Evolutionary conservation across 2,329 filamentous ascomycete species (phyloP), one percentile per base, ranked within the genome.

Genomic region (Neonectria sp.): DNA sequence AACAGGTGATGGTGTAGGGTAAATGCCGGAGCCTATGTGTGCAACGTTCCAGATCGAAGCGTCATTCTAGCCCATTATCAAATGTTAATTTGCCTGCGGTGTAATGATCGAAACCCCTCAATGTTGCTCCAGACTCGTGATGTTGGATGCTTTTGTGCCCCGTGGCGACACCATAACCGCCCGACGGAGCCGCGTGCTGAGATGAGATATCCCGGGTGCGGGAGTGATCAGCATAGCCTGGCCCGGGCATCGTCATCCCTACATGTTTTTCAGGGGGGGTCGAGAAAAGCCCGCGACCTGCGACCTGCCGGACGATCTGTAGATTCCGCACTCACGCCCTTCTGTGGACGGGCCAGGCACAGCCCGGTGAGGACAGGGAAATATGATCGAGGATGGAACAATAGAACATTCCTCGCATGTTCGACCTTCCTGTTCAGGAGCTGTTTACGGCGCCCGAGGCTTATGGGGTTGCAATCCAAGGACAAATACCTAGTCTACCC

Each of bases 281-380:
- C 48, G 43, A 29, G 35, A 51, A 60, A 56, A 55, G 31, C 52
- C 60, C 25, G 43, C 51, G 62, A 49, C 45, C n/a, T 60, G 43
- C 51, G 62, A 55, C 51, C 31, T 65, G 46, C 59, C 63, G 53
- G 37, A n/a, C 58, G 63, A 65, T 65, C 63, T 65, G 45, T 52
- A 65, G 63, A 65, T 65, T 65, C 63, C 63, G 57, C 57, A 65
- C 25, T 56, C 46, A 35, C 58, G 43, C 40, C 51, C 25, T 35
- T 55, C 17, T 12, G 27, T 53, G 49, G 58, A 55, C 25, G 17
- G 29, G 17, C 21, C 35, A 60, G 48, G 48, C 46, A 40, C 35
- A 37, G 48, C 25, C 37, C 45, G 45, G 9, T 33, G 31, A 59
- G 29, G 55, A 37, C 52, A 62, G 33, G 55, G 55, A 40, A 45